Conservation (phyloP, 1,284 basidiomycete species). For the Rhodotorula sp. region DNA sequence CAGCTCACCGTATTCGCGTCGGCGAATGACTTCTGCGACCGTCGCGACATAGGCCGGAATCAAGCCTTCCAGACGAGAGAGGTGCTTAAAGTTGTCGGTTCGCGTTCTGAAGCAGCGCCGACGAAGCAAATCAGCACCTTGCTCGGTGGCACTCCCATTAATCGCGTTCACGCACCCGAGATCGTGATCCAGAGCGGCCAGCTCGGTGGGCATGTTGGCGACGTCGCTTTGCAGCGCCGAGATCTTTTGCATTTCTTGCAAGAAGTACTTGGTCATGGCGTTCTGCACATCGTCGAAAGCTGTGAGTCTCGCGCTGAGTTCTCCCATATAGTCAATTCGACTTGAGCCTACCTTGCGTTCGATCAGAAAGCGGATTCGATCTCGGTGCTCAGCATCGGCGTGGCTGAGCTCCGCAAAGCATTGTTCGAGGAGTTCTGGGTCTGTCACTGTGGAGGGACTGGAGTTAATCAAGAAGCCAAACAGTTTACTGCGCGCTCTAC, state of each 20-base stretch:
- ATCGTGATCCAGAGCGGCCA: constrained; percentile 40
- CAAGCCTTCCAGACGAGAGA: constrained; percentile 82
- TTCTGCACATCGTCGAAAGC: constrained; percentile 24
- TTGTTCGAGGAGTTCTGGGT: constrained; percentile 23
- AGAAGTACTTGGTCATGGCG: constrained; percentile 41
- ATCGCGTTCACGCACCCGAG: constrained; percentile 26
- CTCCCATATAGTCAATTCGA: background rate
- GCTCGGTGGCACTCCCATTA: too few relatives aligned
- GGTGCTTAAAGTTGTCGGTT: constrained; percentile 77
- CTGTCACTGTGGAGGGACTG: constrained; percentile 16
- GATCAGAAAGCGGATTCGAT: constrained; percentile 41
- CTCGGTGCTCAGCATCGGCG: constrained; percentile 38
- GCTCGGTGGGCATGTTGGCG: constrained; percentile 34
- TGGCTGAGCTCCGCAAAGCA: constrained; percentile 38
- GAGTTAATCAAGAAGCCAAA: too few relatives aligned
- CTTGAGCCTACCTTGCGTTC: constrained; percentile 36
- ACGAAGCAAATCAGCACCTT: too few relatives aligned
- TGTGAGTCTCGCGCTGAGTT: background rate
- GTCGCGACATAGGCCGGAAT: constrained; percentile 90
- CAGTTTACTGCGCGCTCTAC: background rate
- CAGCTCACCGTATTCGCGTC: constrained; percentile 68
- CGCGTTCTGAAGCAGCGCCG: constrained; percentile 16
- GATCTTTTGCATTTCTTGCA: constrained; percentile 41
- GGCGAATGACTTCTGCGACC: constrained; percentile 81
- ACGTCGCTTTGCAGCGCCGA: constrained; percentile 43